These are phyloP conservation scores for Pharnaceum exiguum DNA, from an alignment of 148 eudicot genomes.

Conservation along the genomic window DNA sequence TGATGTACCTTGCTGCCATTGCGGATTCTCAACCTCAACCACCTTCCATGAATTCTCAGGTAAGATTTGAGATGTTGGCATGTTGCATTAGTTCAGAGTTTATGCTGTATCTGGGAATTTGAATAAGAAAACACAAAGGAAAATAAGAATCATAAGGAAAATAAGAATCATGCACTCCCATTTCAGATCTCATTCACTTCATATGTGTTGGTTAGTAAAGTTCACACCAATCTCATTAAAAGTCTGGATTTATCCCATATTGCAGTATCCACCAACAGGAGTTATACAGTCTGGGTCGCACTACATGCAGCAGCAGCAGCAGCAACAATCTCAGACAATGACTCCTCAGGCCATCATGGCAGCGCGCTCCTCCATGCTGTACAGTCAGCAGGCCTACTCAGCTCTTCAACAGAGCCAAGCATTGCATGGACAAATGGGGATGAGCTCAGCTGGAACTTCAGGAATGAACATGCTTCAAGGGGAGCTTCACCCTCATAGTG, in stretches of 20 bases:
- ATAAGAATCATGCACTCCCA: too few species aligned
- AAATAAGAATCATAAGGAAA: too few species aligned
- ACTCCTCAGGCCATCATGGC: conserved; percentile 83
- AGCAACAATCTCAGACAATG: conserved; percentile 69
- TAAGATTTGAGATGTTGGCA: conserved; percentile 7
- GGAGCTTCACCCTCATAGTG: conserved; percentile 45
- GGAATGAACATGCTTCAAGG: conserved; percentile 74
- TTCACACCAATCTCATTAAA: not conserved
- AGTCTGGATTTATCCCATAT: not conserved
- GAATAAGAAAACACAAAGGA: too few species aligned
- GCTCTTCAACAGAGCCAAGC: conserved; percentile 73
- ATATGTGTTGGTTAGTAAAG: not conserved
- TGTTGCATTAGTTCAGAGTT: not conserved
- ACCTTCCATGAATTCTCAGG: conserved; percentile 77
- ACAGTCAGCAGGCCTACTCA: conserved; percentile 70
- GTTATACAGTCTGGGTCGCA: conserved; percentile 60
- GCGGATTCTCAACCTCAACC: conserved; percentile 92
- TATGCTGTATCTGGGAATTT: not conserved
- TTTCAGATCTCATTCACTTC: not conserved
- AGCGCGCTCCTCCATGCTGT: conserved; percentile 83
- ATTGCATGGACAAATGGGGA: conserved; percentile 60
- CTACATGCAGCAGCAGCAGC: conserved; percentile 77
- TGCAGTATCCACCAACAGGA: conserved; percentile 46
- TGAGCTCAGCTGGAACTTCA: conserved; percentile 58
- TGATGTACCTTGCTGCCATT: conserved; percentile 92